Percentiles rank a stretch among this genome's conserved stretches.
Evolutionary conservation across 1,284 basidiomycete genomes (phyloP).

Genomic region (Lignosus rhinocerotis): DNA sequence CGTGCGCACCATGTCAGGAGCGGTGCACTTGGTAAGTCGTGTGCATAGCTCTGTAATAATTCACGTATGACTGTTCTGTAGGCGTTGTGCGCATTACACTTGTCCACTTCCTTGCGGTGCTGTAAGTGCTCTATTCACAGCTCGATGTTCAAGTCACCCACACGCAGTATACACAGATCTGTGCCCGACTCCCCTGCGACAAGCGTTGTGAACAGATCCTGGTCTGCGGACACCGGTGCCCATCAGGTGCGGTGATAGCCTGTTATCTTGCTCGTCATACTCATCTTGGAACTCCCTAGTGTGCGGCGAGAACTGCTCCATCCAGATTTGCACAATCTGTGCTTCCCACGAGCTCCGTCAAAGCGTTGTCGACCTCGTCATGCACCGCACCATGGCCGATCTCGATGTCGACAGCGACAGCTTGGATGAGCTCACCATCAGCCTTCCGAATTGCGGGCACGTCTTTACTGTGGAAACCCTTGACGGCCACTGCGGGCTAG

Average conservation of each 20-base stretch:
- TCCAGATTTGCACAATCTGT: constrained; percentile 59
- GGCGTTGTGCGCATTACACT: constrained; percentile 53
- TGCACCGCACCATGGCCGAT: constrained; percentile 53
- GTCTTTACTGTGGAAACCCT: constrained; percentile 73
- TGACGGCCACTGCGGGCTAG: constrained; percentile 58
- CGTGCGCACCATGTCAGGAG: constrained; percentile 67
- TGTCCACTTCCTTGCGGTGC: constrained; percentile 74
- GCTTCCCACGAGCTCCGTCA: constrained; percentile 41
- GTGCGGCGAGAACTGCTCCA: constrained; percentile 64
- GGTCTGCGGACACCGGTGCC: constrained; percentile 63
- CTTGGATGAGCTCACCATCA: constrained; percentile 59
- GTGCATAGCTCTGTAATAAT: background rate
- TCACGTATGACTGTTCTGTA: background rate
- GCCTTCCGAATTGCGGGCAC: constrained; percentile 58
- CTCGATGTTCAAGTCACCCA: background rate
- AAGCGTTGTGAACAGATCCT: constrained; percentile 49
- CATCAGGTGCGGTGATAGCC: constrained; percentile 49
- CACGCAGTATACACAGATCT: constrained; percentile 45
- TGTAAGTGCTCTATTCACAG: constrained; percentile 40
- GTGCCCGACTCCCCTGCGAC: constrained; percentile 69
- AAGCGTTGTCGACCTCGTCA: constrained; percentile 57
- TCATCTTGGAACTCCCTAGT: constrained; percentile 38
- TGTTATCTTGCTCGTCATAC: background rate
- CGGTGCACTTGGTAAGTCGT: constrained; percentile 49
- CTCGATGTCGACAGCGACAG: constrained; percentile 43